Conservation (phyloP, 2,329 filamentous ascomycete species). For the Cladosporium sphaerospermum region DNA sequence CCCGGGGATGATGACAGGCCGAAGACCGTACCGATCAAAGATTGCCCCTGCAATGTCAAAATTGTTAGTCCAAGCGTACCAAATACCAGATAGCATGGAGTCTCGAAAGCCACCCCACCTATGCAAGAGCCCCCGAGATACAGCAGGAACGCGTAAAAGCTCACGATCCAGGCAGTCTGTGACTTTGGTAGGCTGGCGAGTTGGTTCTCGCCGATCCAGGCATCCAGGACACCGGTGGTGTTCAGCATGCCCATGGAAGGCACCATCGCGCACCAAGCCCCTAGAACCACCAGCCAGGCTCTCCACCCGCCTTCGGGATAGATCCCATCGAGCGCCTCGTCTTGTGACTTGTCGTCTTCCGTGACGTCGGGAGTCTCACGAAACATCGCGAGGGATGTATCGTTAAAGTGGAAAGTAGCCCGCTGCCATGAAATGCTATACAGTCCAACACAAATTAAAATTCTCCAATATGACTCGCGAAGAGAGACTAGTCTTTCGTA, state of each 20-base stretch:
- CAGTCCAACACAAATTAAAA: too few species aligned
- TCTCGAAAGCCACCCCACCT: not conserved
- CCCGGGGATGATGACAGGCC: not conserved
- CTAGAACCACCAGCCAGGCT: conserved; percentile 5
- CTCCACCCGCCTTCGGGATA: conserved; percentile 4
- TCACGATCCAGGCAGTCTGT: not conserved
- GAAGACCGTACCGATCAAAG: conserved; percentile 3
- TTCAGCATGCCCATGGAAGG: conserved; percentile 8
- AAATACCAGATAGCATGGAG: too few species aligned
- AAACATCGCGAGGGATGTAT: too few species aligned
- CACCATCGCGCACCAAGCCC: conserved; percentile 7
- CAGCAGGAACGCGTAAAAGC: not conserved
- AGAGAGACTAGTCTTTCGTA: too few species aligned
- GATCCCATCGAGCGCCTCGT: not conserved
- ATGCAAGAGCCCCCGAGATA: not conserved
- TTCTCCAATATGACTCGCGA: too few species aligned
- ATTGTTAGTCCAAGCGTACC: too few species aligned
- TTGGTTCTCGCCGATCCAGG: not conserved
- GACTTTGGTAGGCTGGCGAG: not conserved
- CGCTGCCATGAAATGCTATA: too few species aligned
- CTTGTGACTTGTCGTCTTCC: too few species aligned
- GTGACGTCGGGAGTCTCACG: too few species aligned
- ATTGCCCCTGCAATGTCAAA: not conserved
- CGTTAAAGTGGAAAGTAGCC: too few species aligned
- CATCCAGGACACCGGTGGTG: not conserved